Percentiles rank a stretch among this genome's conserved stretches.
Conservation (phyloP, 768 basidiomycete species). For the Russula compacta region DNA sequence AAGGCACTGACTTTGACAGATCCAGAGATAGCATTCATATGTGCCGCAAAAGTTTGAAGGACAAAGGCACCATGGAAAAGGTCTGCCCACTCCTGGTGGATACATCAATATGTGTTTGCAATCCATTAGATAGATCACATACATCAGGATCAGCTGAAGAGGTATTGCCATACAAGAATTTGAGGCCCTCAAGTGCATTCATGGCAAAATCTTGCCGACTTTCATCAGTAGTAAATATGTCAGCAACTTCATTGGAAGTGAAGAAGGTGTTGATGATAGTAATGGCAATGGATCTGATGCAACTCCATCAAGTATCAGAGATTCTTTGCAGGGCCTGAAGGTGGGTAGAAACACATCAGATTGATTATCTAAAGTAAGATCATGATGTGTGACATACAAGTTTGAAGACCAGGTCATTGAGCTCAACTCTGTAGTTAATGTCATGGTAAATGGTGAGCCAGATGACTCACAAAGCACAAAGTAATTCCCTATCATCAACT, state of each 20-base stretch:
- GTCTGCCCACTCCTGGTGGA: not conserved
- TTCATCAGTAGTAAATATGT: not conserved
- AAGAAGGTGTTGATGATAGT: not conserved
- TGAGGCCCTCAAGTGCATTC: not conserved
- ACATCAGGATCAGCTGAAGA: no score
- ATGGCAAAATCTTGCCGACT: not conserved
- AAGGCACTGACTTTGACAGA: not conserved
- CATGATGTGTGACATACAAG: not conserved
- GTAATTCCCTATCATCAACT: no score
- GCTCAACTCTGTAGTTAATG: not conserved
- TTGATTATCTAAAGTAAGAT: not conserved
- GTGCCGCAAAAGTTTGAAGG: not conserved
- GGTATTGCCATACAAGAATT: not conserved
- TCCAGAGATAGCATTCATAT: not conserved
- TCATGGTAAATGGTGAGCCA: not conserved
- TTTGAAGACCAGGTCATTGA: not conserved
- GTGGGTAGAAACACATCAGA: not conserved
- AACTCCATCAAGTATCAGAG: not conserved
- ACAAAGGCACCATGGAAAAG: not conserved
- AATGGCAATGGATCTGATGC: not conserved
- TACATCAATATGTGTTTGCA: not conserved
- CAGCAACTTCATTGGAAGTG: not conserved
- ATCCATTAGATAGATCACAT: not conserved
- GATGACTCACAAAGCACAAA: no score
- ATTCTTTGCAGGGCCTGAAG: not conserved